These are phyloP conservation scores for Calcarisporium arbuscula DNA, from an alignment of 2,329 filamentous ascomycete species.

Conservation along the genomic window DNA sequence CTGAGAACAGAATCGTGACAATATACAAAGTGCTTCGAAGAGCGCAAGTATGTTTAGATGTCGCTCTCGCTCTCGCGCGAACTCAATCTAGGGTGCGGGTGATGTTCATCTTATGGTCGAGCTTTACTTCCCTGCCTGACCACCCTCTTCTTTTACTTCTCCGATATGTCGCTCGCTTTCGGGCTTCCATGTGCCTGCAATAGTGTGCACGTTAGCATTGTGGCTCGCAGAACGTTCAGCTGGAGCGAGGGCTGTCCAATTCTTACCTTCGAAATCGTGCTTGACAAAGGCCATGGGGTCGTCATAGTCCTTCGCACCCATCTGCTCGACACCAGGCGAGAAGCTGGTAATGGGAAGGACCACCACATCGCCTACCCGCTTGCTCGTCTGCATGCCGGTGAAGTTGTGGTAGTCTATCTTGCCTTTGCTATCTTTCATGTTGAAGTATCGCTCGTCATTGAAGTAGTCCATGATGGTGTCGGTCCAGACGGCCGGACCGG, in stretches of 20 bases:
- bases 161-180: conserved; percentile 66
- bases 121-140: conserved; percentile 11
- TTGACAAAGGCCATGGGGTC: conserved; percentile 97
- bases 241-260: too few species aligned
- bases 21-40: too few species aligned
- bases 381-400: conserved; percentile 74
- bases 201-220: conserved; percentile 12
- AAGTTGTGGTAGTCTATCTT: conserved; percentile 85
- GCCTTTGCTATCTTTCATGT: conserved; percentile 62
- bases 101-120: too few species aligned
- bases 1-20: too few species aligned
- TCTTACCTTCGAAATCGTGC: conserved; percentile 90
- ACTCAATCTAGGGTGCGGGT: too few species aligned
- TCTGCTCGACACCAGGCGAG: conserved; percentile 88
- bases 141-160: conserved; percentile 27
- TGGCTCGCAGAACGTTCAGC: not conserved
- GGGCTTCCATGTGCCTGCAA: conserved; percentile 67
- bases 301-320: conserved; percentile 82
- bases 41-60: too few species aligned
- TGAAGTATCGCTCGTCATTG: conserved; percentile 85
- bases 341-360: conserved; percentile 96
- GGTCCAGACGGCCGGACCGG: conserved; percentile 91
- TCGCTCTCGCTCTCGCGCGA: too few species aligned
- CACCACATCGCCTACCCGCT: conserved; percentile 88
- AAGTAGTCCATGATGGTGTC: conserved; percentile 89